phyloP scores from a whole-genome alignment of 2,329 filamentous ascomycete genomes.

The Pseudogymnoascus verrucosus region DNA sequence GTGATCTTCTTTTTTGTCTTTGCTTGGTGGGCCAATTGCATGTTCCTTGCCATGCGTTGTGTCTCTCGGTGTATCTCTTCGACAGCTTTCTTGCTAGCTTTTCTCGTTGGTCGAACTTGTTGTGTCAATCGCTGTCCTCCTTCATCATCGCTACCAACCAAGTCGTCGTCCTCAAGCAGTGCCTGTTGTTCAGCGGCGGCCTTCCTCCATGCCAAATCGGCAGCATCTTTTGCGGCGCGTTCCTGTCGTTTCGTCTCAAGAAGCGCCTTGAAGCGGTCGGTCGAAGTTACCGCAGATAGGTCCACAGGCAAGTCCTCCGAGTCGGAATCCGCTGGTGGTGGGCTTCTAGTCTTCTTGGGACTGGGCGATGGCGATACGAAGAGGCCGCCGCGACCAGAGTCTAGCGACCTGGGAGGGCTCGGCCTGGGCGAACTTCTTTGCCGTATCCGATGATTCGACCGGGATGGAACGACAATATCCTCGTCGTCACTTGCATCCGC shows the following conservation, averaged over 20 bases:
- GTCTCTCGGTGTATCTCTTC: conserved; percentile 95
- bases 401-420: conserved; percentile 19
- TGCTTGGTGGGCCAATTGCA: conserved; percentile 85
- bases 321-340: conserved; percentile 13
- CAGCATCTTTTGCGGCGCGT: conserved; percentile 56
- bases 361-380: conserved; percentile 11
- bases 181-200: conserved; percentile 32
- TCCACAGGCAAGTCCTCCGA: conserved; percentile 19
- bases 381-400: background rate
- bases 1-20: conserved; percentile 87
- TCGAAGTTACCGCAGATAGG: conserved; percentile 9
- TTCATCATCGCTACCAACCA: conserved; percentile 53
- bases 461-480: conserved; percentile 33
- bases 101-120: conserved; percentile 61
- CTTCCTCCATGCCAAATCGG: conserved; percentile 40
- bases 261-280: conserved; percentile 58
- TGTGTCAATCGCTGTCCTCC: conserved; percentile 61
- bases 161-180: conserved; percentile 48
- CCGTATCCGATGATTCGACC: conserved; percentile 33
- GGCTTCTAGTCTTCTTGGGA: conserved; percentile 9
- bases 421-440: conserved; percentile 39
- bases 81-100: conserved; percentile 88
- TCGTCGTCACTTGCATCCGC: conserved; percentile 30
- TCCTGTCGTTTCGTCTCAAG: conserved; percentile 68
- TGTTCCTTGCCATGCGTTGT: conserved; percentile 78